phyloP scores from a whole-genome alignment of 257 asterid species.

The Ehretia macrophylla region DNA sequence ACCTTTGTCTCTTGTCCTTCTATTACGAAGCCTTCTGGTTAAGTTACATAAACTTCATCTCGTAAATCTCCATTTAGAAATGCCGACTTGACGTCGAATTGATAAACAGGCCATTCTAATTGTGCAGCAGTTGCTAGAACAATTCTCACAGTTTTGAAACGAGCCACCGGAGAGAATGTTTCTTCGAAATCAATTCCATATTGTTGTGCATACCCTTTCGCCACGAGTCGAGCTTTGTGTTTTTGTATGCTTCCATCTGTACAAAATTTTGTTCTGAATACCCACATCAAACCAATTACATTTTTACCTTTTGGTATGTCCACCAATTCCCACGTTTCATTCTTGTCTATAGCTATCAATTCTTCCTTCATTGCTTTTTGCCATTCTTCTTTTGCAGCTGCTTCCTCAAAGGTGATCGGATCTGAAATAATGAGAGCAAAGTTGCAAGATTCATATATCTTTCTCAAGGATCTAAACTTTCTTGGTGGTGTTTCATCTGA shows the following conservation, averaged over 20 bases:
- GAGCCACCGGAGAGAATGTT: constrained; percentile 3
- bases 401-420: background rate
- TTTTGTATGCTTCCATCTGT: background rate
- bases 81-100: constrained; percentile 4
- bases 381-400: background rate
- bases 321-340: background rate
- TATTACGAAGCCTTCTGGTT: background rate
- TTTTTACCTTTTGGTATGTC: background rate
- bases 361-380: constrained; percentile 3
- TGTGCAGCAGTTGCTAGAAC: background rate
- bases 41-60: constrained; percentile 6
- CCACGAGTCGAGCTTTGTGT: background rate
- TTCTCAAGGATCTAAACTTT: too few relatives aligned
- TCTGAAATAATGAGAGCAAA: background rate
- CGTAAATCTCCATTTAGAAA: background rate
- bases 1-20: background rate
- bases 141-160: constrained; percentile 4
- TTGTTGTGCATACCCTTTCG: constrained; percentile 1
- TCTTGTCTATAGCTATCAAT: background rate
- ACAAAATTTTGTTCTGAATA: background rate
- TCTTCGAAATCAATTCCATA: background rate
- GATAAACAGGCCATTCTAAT: background rate
- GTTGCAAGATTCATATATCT: background rate
- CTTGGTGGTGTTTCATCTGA: background rate
- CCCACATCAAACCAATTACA: background rate